Percentiles rank a stretch among this genome's conserved stretches.
phyloP scores from a whole-genome alignment of 139 green algal species.

The Picochlorum costavermella region DNA sequence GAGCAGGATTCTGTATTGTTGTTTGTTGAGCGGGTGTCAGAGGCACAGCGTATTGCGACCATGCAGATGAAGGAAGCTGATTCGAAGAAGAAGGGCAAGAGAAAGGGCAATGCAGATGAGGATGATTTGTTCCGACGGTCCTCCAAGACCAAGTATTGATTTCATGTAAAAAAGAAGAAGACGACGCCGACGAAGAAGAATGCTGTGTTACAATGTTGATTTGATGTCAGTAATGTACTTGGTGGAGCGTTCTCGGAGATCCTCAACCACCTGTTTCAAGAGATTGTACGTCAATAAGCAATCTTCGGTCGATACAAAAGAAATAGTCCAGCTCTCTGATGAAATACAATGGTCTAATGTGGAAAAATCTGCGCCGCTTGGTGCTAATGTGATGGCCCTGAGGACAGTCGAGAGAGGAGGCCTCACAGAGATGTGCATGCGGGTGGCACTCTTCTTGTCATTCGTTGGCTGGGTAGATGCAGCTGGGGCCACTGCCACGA shows the following conservation, averaged over 20 bases:
- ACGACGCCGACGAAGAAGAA: neutral
- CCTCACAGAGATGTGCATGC: slow-evolving; percentile 58
- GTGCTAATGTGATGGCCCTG: neutral
- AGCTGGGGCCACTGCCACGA: slow-evolving; percentile 66
- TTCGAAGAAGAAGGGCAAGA: slow-evolving; percentile 16
- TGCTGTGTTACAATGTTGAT: slow-evolving; percentile 3
- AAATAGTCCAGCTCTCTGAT: neutral
- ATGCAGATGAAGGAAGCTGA: slow-evolving; percentile 71
- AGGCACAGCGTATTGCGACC: slow-evolving; percentile 74
- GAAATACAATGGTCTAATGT: neutral
- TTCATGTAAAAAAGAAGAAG: neutral
- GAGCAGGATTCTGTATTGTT: slow-evolving; percentile 67
- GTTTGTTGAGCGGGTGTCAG: slow-evolving; percentile 73
- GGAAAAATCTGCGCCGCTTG: slow-evolving; percentile 1
- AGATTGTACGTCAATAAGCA: neutral
- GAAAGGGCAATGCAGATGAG: slow-evolving; percentile 1
- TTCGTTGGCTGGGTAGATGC: slow-evolving; percentile 43
- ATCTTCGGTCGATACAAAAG: neutral
- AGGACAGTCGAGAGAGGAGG: neutral
- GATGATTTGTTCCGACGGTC: slow-evolving; percentile 4
- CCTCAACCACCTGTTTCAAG: neutral
- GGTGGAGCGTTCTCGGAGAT: neutral
- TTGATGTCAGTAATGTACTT: too few relatives aligned
- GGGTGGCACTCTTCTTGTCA: slow-evolving; percentile 52
- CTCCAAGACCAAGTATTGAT: slow-evolving; percentile 3